Evolutionary conservation across 2,329 filamentous ascomycete species (phyloP).

Genomic region (Colletotrichum higginsianum): DNA sequence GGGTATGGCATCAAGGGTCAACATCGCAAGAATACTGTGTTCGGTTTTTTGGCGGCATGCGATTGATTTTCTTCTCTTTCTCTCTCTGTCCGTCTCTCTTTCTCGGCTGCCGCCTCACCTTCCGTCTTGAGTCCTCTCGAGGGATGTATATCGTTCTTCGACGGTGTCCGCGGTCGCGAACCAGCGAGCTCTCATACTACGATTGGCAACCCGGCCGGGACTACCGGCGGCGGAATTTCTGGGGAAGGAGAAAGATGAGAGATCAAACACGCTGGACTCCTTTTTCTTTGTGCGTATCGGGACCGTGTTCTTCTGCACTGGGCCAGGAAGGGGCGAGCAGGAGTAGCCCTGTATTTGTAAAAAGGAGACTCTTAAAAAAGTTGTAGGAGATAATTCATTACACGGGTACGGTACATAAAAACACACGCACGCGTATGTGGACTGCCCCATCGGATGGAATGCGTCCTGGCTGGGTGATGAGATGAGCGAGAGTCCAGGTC

Average conservation of each 20-base stretch:
- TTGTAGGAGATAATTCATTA: slow-evolving; percentile 38
- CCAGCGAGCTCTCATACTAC: neutral
- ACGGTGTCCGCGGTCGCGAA: neutral
- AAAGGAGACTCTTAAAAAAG: slow-evolving; percentile 26
- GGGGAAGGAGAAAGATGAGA: neutral
- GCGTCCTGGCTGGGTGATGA: slow-evolving; percentile 12
- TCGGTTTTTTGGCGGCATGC: slow-evolving; percentile 31
- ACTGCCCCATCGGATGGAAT: slow-evolving; percentile 25
- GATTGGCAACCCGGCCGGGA: neutral
- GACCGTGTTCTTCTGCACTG: neutral
- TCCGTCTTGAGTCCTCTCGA: neutral
- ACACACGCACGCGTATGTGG: neutral
- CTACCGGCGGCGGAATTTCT: neutral
- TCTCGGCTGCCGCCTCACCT: neutral
- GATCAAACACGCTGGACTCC: too few species aligned
- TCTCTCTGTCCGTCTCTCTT: neutral
- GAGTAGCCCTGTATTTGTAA: slow-evolving; percentile 37
- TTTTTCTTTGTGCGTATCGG: neutral
- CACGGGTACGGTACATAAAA: slow-evolving; percentile 5
- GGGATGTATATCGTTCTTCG: slow-evolving; percentile 1
- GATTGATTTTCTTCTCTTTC: slow-evolving; percentile 1
- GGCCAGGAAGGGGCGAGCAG: neutral
- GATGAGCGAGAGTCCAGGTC: neutral
- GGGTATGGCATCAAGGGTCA: slow-evolving; percentile 39
- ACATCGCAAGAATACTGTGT: slow-evolving; percentile 38